Evolutionary conservation across 1,139 yeast species (phyloP).

Genomic region (Hanseniaspora sp.): DNA sequence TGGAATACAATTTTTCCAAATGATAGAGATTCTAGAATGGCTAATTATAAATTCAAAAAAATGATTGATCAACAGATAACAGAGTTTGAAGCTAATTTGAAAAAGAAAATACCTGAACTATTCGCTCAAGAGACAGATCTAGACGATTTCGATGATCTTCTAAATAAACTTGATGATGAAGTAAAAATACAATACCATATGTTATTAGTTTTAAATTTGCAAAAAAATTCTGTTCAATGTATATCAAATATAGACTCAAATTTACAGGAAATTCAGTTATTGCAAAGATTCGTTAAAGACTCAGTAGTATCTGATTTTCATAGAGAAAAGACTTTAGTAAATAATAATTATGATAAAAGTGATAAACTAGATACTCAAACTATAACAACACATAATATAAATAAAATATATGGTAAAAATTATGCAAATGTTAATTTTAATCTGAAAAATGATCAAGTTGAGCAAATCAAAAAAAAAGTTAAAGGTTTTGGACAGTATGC

Average conservation of each 20-base stretch:
- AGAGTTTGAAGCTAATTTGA: constrained; percentile 39
- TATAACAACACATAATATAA: constrained; percentile 56
- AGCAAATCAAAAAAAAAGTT: constrained; percentile 51
- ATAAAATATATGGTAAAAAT: constrained; percentile 45
- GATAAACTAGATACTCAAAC: constrained; percentile 48
- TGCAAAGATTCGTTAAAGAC: constrained; percentile 27
- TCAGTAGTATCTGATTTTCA: constrained; percentile 19
- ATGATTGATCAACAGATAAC: constrained; percentile 3
- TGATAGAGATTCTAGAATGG: constrained; percentile 52
- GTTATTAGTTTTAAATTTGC: constrained; percentile 37
- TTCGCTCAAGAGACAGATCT: constrained; percentile 23
- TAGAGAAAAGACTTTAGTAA: constrained; percentile 18
- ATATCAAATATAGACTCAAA: constrained; percentile 35
- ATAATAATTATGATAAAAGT: constrained; percentile 19
- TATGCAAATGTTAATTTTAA: constrained; percentile 85
- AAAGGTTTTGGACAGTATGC: constrained; percentile 86
- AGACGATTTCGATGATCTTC: constrained; percentile 31
- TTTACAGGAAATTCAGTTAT: constrained; percentile 25
- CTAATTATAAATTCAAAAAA: constrained; percentile 52
- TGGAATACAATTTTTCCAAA: constrained; percentile 13
- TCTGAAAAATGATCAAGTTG: constrained; percentile 45
- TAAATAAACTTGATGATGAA: constrained; percentile 43
- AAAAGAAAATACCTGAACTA: constrained; percentile 22
- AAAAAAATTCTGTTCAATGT: constrained; percentile 41
- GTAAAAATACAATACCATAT: constrained; percentile 42